Evolutionary conservation across 305 asterid genomes (phyloP).

Genomic region (Euphrasia arctica): DNA sequence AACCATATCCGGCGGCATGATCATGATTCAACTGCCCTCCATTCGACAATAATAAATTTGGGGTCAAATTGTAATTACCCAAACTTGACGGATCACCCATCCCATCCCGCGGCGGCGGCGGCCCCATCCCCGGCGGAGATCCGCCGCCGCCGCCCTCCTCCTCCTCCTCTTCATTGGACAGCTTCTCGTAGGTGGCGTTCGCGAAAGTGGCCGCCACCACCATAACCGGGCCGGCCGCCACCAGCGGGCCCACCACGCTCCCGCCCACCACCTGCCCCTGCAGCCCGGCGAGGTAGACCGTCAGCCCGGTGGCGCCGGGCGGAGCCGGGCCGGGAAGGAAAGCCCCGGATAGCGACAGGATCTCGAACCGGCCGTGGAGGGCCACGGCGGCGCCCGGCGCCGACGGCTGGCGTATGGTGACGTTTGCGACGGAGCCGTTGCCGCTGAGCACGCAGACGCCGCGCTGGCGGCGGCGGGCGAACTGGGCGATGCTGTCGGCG

Average conservation of each 20-base stretch:
- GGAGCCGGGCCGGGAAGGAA: constrained; percentile 73
- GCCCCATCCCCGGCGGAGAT: too few species aligned
- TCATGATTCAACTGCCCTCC: constrained; percentile 61
- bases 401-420: constrained; percentile 66
- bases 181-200: constrained; percentile 69
- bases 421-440: constrained; percentile 67
- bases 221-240: constrained; percentile 72
- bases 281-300: constrained; percentile 65
- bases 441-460: constrained; percentile 80
- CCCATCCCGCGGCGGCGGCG: constrained; percentile 22
- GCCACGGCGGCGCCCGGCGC: constrained; percentile 52
- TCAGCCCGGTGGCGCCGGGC: constrained; percentile 59
- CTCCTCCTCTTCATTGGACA: constrained; percentile 70
- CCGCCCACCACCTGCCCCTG: constrained; percentile 88
- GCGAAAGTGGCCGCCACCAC: constrained; percentile 71
- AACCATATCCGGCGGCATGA: constrained; percentile 39
- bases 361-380: constrained; percentile 72
- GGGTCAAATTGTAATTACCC: constrained; percentile 51
- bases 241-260: constrained; percentile 65
- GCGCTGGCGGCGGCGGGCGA: constrained; percentile 64
- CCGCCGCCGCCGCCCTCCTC: constrained; percentile 36
- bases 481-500: constrained; percentile 64
- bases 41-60: constrained; percentile 44
- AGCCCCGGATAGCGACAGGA: constrained; percentile 63
- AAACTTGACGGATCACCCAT: constrained; percentile 27